Conservation (phyloP, 1,284 basidiomycete species). For the Mycosarcoma maydis region DNA sequence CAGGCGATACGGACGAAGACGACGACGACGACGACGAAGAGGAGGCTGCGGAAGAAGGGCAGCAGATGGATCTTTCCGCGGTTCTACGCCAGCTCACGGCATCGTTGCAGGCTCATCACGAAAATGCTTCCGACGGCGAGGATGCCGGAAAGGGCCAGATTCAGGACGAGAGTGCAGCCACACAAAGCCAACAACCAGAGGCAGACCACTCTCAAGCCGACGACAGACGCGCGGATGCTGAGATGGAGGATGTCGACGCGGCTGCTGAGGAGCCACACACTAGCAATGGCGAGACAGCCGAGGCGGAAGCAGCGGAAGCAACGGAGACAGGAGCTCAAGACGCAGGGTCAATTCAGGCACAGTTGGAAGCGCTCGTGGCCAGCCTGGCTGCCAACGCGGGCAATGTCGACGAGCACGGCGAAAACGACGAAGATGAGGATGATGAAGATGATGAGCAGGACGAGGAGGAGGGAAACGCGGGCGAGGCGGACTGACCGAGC, state of each 20-base stretch:
- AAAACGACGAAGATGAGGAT: constrained; percentile 18
- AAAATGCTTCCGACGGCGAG: constrained; percentile 9
- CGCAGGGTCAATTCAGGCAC: constrained; percentile 45
- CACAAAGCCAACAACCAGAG: neutral
- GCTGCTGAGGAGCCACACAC: constrained; percentile 5
- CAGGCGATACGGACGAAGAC: constrained; percentile 17
- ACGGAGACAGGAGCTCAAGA: too few species aligned
- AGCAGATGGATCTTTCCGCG: constrained; percentile 45
- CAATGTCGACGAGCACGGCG: constrained; percentile 28
- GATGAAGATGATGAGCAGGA: constrained; percentile 8
- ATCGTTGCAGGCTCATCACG: constrained; percentile 47
- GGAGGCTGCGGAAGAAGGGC: constrained; percentile 21
- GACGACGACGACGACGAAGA: constrained; percentile 12
- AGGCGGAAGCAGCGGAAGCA: constrained; percentile 1
- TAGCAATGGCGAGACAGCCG: neutral
- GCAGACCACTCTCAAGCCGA: neutral
- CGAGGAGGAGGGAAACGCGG: constrained; percentile 3
- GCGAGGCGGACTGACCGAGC: neutral
- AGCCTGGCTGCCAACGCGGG: constrained; percentile 48
- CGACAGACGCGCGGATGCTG: neutral
- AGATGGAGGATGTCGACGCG: constrained; percentile 27
- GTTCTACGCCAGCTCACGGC: constrained; percentile 54
- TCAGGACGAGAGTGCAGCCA: neutral
- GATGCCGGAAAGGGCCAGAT: constrained; percentile 3
- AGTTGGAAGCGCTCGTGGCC: constrained; percentile 54